phyloP scores from a whole-genome alignment of 2,329 filamentous ascomycete species.

The Neoscytalidium dimidiatum region DNA sequence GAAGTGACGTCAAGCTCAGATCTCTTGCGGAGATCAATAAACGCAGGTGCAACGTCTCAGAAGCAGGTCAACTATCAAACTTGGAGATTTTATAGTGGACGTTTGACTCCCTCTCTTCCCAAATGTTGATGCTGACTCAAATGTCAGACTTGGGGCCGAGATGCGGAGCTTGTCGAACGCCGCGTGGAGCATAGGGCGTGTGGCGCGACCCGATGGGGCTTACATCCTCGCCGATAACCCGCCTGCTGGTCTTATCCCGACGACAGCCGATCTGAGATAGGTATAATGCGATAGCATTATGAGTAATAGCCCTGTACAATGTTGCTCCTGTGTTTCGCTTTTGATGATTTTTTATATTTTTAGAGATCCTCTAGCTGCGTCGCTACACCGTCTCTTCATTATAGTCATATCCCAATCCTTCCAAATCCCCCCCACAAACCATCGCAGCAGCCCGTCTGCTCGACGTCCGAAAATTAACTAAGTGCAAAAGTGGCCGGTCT shows the following conservation, averaged over 20 bases:
- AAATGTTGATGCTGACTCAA: background rate
- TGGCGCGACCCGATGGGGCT: background rate
- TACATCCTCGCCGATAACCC: background rate
- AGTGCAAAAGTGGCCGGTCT: background rate
- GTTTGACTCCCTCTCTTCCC: background rate
- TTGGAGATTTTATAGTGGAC: background rate
- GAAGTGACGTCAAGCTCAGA: background rate
- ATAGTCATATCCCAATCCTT: background rate
- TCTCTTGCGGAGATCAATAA: background rate
- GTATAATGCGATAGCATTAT: no score
- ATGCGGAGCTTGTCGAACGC: background rate
- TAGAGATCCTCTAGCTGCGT: background rate
- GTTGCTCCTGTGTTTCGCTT: background rate
- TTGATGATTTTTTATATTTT: background rate
- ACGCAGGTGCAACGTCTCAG: background rate
- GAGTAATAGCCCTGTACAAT: background rate
- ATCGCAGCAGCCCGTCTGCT: background rate
- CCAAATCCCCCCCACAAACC: background rate
- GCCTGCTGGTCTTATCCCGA: background rate
- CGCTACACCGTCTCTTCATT: constrained; percentile 4
- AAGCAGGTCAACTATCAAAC: background rate
- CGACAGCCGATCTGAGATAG: background rate
- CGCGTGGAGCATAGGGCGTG: background rate
- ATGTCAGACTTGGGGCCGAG: background rate
- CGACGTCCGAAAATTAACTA: background rate